Evolutionary conservation across 352 stramenopile species (phyloP), one percentile per base, ranked within the genome.

Genomic region (Peronospora belbahrii): DNA sequence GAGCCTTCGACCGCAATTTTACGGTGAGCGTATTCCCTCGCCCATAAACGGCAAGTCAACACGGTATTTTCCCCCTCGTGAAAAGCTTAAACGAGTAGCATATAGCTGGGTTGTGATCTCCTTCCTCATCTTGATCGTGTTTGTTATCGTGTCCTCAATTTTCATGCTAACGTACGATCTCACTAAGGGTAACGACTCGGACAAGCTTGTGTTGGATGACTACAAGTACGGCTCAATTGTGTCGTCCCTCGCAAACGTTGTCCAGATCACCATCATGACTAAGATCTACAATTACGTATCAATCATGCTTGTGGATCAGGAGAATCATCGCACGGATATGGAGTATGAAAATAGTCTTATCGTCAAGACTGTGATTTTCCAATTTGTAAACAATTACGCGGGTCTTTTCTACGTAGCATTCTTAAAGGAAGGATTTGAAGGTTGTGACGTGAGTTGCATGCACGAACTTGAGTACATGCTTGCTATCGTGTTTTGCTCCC

Each of bases 381-480:
- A 97, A 71, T 95, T 95, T 31, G 94, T 97, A 57, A 95, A 97
- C 74, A 94, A 94, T 52, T 97, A 97, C 67, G 70, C 94, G n/a
- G 79, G 77, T 41, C 60, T 97, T 32, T 96, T 97, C 59, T 97
- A 97, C 64, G 74, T 97, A 13, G 88, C 89, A 23, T 95, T 97
- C 55, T 71, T 97, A 40, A 95, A 97, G 53, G 60, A 83, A 35
- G 78, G 62, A 17, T 68, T 94, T 17, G 72, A 88, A 59, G 74
- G 66, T 1, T 85, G 80, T 40, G 56, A 73, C 25, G 46, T 76
- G 28, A 83, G 63, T 52, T 96, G 86, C 78, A 88, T 94, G 63
- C 77, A 73, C 45, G 81, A 95, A 53, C 68, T 98, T 17, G 72
- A 93, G 51, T 86, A 85, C 46, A 91, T 95, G 57, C 74, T 97